Evolutionary conservation across 2,329 filamentous ascomycete species (phyloP).

Genomic region (Aspergillus nomiae): DNA sequence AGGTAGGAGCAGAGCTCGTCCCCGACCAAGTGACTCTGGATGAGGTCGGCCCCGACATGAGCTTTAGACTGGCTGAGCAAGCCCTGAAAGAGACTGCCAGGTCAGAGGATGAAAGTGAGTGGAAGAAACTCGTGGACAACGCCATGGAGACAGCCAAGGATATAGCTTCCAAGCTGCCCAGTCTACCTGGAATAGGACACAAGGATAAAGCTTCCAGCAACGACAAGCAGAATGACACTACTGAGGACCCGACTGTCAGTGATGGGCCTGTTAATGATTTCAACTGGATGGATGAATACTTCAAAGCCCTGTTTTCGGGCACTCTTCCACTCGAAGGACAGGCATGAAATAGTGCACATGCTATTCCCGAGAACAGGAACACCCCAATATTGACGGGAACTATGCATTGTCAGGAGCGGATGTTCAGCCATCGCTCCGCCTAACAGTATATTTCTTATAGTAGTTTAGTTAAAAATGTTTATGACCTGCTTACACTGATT

Average conservation of each 20-base stretch:
- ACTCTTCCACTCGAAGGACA: neutral
- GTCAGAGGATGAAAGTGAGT: neutral
- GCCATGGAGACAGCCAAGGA: neutral
- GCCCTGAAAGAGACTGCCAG: neutral
- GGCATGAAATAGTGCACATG: neutral
- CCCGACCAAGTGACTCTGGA: neutral
- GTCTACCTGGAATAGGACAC: neutral
- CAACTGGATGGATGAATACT: neutral
- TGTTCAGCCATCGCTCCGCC: too few species aligned
- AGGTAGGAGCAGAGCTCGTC: neutral
- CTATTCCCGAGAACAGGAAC: too few species aligned
- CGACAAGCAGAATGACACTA: neutral
- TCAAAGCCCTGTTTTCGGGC: neutral
- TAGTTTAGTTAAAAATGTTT: too few species aligned
- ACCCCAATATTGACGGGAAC: too few species aligned
- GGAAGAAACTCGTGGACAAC: neutral
- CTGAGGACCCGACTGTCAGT: neutral
- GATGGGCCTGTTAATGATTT: neutral
- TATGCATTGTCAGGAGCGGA: too few species aligned
- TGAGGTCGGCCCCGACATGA: neutral
- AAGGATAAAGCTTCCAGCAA: neutral
- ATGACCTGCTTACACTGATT: too few species aligned
- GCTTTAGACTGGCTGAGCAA: neutral
- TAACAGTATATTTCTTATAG: too few species aligned
- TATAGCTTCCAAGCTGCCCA: neutral